Base-by-base conservation (phyloP, 495 filamentous ascomycete genomes). In the Aspergillus mulundensis region DNA sequence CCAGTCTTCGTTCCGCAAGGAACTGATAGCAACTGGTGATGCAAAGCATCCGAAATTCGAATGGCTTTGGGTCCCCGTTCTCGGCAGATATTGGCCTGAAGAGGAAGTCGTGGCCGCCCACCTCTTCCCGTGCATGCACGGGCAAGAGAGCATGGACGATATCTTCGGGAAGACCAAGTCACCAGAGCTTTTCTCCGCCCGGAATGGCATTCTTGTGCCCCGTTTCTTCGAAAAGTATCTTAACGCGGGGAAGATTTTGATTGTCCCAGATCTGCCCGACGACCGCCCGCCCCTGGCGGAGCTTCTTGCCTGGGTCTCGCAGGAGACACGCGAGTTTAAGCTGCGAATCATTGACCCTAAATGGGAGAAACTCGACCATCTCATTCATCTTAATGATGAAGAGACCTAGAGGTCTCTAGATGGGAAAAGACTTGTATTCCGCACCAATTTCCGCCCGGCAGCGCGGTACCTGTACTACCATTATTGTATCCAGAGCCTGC, bases 381-480 rank as follows among this genome's bases (percentile, higher is more conserved):
- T 28, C 25, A 28, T 28, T 28, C 8, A 28, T 28, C 56, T 65
- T 7, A 53, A 67, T 25, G 46, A 50, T 12, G 6, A 42, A 42
- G 15, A 50, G 32, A 19, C 34, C 36, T n/a, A n/a, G n/a, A n/a
- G n/a, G 42, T 36, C 66, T 66, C 45, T 19, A 38, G 34, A 56
- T 11, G 2, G 20, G 19, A 7, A 61, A n/a, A n/a, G n/a, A n/a
- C n/a, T n/a, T n/a, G n/a, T n/a, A n/a, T n/a, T n/a, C n/a, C n/a
- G n/a, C n/a, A n/a, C n/a, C n/a, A n/a, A n/a, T n/a, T n/a, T 57
- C n/a, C 54, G 65, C 15, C 65, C 60, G 15, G 45, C 56, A 16
- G 65, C 60, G 7, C n/a, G 57, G n/a, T 64, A 64, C 44, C 25
- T 65, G n/a, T 67, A 64, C 36, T 62, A 62, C 36, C 54, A 63